Conservation (phyloP, 2,329 filamentous ascomycete genomes). For the Tolypocladium sp. region DNA sequence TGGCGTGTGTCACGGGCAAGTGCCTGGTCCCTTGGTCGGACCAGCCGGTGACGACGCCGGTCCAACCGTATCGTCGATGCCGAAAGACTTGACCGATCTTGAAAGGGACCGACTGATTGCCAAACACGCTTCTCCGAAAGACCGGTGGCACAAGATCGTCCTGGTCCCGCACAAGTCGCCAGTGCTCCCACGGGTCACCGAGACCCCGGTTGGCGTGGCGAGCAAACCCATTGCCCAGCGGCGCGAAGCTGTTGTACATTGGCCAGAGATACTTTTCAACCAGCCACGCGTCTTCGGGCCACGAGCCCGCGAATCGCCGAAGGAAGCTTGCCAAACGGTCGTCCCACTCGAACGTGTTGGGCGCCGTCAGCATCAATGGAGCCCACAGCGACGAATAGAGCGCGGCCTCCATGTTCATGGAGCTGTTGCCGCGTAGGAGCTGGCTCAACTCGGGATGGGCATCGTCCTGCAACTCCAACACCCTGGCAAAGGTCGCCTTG, state of each 20-base stretch:
- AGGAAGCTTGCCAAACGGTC: slow-evolving; percentile 55
- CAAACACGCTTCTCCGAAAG: slow-evolving; percentile 18
- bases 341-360: slow-evolving; percentile 42
- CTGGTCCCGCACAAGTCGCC: slow-evolving; percentile 29
- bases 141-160: slow-evolving; percentile 31
- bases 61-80: slow-evolving; percentile 71
- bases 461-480: slow-evolving; percentile 17
- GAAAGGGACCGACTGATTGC: slow-evolving; percentile 31
- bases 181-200: slow-evolving; percentile 19
- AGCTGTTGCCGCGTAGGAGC: slow-evolving; percentile 24
- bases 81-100: slow-evolving; percentile 76
- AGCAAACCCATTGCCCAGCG: slow-evolving; percentile 15
- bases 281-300: slow-evolving; percentile 60
- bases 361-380: slow-evolving; percentile 44
- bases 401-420: slow-evolving; percentile 43
- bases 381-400: slow-evolving; percentile 71
- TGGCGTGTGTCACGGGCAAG: slow-evolving; percentile 15
- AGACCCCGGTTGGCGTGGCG: slow-evolving; percentile 14
- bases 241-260: slow-evolving; percentile 40
- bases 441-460: slow-evolving; percentile 18
- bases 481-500: slow-evolving; percentile 49
- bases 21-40: slow-evolving; percentile 36
- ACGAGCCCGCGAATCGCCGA: slow-evolving; percentile 31
- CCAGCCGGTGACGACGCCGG: slow-evolving; percentile 86
- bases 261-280: slow-evolving; percentile 58